Evolutionary conservation across 345 rosid species (phyloP).

Genomic region (Lepidium sativum): DNA sequence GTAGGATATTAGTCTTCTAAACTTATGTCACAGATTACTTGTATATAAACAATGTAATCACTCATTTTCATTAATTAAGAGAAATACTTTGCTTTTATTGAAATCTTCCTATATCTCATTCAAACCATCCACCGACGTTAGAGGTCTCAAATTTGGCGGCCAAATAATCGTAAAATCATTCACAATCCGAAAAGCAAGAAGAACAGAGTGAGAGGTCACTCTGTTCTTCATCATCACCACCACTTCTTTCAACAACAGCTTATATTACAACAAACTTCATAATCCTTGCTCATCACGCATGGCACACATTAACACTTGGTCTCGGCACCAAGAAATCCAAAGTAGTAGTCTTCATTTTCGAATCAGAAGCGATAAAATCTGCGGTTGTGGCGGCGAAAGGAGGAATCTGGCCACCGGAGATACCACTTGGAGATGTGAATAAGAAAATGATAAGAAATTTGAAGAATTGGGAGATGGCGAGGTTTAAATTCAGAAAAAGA

Average conservation of each 20-base stretch:
- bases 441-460: constrained; percentile 67
- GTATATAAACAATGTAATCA: too few species aligned
- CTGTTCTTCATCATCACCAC: constrained; percentile 39
- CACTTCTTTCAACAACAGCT: constrained; percentile 72
- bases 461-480: constrained; percentile 68
- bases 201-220: too few species aligned
- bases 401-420: constrained; percentile 70
- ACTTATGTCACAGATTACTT: too few species aligned
- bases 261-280: constrained; percentile 93
- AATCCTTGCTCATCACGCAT: constrained; percentile 88
- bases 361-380: constrained; percentile 57
- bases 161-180: constrained; percentile 90
- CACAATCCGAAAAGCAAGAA: constrained; percentile 77
- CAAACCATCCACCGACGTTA: constrained; percentile 70
- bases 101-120: constrained; percentile 68
- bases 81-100: too few species aligned
- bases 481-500: constrained; percentile 93
- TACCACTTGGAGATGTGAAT: constrained; percentile 81
- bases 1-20: too few species aligned
- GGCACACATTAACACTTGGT: constrained; percentile 93
- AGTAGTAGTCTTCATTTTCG: constrained; percentile 71
- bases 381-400: constrained; percentile 34
- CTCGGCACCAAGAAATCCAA: constrained; percentile 85
- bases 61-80: too few species aligned
- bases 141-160: constrained; percentile 84